Base-by-base conservation (phyloP, 2,329 filamentous ascomycete species). In the Talaromyces sp. region DNA sequence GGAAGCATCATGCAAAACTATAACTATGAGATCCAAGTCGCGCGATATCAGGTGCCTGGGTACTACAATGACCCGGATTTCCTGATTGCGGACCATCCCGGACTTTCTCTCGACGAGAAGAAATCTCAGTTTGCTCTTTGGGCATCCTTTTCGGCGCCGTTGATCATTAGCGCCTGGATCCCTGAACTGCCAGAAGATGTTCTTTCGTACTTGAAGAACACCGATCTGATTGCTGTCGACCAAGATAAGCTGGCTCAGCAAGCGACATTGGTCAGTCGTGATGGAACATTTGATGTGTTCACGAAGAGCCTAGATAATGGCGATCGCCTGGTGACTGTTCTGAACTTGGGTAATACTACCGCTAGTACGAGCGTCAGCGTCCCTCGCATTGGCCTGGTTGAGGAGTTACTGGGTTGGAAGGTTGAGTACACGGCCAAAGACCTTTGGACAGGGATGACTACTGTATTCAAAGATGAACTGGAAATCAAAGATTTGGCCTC, bases 91-190 rank as follows among this genome's bases (percentile, higher is more conserved):
- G 79, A 80, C 50, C 80, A 81, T 61, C 74, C 71, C 0, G 71
- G 73, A 17, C 66, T 81, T 28, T 77, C 72, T 0, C 39, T 68
- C 8, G 71, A 71, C 2, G 78, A 82, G 65, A 74, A 75, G 53
- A 69, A 75, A 21, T 76, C 75, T 1, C 79, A 81, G 53, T 81
- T 81, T 54, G 75, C 75, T 1, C 65, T 81, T n/a, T 82, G 79
- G 80, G 75, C 77, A 0, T 77, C 77, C 1, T 72, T 81, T 56
- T 78, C 77, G 53, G 75, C 73, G 10, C 78, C 79, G 1, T 61
- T 82, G 13, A 73, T 81, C 43, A 78, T 81, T 52, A 78, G 79
- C 56, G 73, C 76, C 1, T 72, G 75, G 59, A 71, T 79, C 7
- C 71, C 75, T 1, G 69, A 53, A 4, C 63, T 77, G 5, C 67